A percentile compares a stretch with the other conserved stretches of the same genome.
These are phyloP conservation scores for Suhomyces sp. DNA, from an alignment of 805 yeast genomes.

Conservation along the genomic window DNA sequence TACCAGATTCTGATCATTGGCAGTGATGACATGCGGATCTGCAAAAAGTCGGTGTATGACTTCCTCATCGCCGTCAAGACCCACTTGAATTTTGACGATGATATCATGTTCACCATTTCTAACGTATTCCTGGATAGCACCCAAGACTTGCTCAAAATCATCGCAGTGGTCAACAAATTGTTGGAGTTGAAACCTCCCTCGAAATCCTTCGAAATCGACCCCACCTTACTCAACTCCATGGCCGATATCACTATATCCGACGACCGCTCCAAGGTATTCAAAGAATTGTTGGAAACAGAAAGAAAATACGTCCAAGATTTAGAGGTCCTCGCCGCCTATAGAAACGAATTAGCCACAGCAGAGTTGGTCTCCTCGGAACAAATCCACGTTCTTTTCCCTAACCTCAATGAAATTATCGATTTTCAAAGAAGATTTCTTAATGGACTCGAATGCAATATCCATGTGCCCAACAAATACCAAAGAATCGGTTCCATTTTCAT, in stretches of 20 bases:
- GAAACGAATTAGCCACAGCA: constrained; percentile 61
- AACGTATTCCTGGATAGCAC: constrained; percentile 85
- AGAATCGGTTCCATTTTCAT: constrained; percentile 86
- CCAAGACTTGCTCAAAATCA: constrained; percentile 70
- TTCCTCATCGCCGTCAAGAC: constrained; percentile 84
- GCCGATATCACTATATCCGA: constrained; percentile 42
- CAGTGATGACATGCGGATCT: constrained; percentile 77
- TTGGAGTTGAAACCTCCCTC: constrained; percentile 19
- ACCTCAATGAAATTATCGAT: constrained; percentile 77
- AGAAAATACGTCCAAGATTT: constrained; percentile 90
- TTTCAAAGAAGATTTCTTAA: constrained; percentile 87
- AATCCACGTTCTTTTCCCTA: constrained; percentile 80
- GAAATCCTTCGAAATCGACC: constrained; percentile 2
- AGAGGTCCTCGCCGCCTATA: constrained; percentile 69
- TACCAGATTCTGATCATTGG: constrained; percentile 62
- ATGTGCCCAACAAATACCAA: constrained; percentile 71
- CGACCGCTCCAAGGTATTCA: constrained; percentile 72
- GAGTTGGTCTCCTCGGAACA: constrained; percentile 77
- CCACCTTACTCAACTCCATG: constrained; percentile 8
- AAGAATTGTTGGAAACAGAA: constrained; percentile 86
- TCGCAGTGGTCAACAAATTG: constrained; percentile 68
- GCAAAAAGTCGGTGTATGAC: constrained; percentile 87
- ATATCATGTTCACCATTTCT: constrained; percentile 83
- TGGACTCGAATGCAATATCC: constrained; percentile 85
- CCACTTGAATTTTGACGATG: constrained; percentile 71